phyloP scores from a whole-genome alignment of 106 monocot genomes.

The Platanthera guangdongensis region DNA sequence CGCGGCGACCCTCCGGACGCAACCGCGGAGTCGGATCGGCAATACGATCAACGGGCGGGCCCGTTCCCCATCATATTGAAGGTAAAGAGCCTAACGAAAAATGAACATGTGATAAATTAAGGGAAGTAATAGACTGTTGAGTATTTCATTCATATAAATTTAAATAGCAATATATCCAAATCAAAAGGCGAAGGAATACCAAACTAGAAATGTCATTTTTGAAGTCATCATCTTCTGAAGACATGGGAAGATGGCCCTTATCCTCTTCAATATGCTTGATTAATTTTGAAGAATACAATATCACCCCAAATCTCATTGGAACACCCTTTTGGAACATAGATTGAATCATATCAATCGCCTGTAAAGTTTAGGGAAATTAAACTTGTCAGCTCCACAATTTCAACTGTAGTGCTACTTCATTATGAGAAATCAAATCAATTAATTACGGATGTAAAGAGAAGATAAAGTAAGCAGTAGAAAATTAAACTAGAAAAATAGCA shows the following conservation, averaged over 20 bases:
- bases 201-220: constrained; percentile 70
- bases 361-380: constrained; percentile 17
- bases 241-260: constrained; percentile 44
- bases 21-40: no score
- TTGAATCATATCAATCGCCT: constrained; percentile 66
- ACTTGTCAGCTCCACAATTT: background rate
- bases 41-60: no score
- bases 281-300: constrained; percentile 81
- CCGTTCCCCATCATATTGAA: no score
- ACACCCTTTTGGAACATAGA: constrained; percentile 70
- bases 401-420: background rate
- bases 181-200: constrained; percentile 31
- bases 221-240: constrained; percentile 15
- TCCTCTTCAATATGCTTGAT: constrained; percentile 61
- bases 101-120: background rate
- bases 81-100: background rate
- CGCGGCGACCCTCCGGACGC: no score
- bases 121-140: background rate
- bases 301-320: constrained; percentile 91
- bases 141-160: background rate
- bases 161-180: background rate
- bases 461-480: background rate
- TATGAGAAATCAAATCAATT: background rate
- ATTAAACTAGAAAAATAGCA: constrained; percentile 4
- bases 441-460: background rate